These are phyloP conservation scores for Henningerozyma blattae DNA, from an alignment of 805 yeast genomes.

Conservation along the genomic window DNA sequence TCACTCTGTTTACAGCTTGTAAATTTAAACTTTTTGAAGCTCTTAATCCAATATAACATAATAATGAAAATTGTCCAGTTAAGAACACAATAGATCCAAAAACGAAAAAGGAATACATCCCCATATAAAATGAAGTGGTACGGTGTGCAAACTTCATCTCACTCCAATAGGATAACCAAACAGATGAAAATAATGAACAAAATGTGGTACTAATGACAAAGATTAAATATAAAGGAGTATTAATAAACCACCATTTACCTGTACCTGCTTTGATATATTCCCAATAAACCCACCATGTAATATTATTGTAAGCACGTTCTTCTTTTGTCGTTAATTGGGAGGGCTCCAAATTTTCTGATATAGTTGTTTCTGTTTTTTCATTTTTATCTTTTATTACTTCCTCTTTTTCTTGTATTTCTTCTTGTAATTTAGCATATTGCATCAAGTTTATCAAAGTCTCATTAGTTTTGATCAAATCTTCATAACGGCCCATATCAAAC, in stretches of 20 bases:
- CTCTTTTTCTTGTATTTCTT: constrained; percentile 20
- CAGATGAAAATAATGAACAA: constrained; percentile 21
- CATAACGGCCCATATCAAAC: constrained; percentile 44
- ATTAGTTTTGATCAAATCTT: constrained; percentile 36
- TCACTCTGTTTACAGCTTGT: constrained; percentile 42
- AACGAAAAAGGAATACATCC: constrained; percentile 54
- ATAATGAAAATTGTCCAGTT: constrained; percentile 19
- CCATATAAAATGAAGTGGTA: constrained; percentile 55
- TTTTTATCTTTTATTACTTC: constrained; percentile 12
- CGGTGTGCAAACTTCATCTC: constrained; percentile 36
- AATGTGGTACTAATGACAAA: constrained; percentile 18
- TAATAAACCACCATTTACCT: constrained; percentile 27
- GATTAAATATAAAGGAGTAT: constrained; percentile 12
- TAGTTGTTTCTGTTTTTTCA: constrained; percentile 3
- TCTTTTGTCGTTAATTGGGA: constrained; percentile 32
- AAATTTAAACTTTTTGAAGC: constrained; percentile 50
- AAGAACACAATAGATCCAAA: constrained; percentile 34
- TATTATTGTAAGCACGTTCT: constrained; percentile 46
- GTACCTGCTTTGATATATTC: constrained; percentile 43
- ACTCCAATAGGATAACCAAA: constrained; percentile 78
- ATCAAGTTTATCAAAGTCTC: constrained; percentile 38
- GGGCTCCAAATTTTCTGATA: constrained; percentile 7
- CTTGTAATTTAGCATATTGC: constrained; percentile 30
- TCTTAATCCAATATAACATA: constrained; percentile 31
- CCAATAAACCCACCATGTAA: constrained; percentile 35